These are phyloP conservation scores for Colletotrichum aenigma DNA, from an alignment of 2,329 filamentous ascomycete species.

Conservation along the genomic window DNA sequence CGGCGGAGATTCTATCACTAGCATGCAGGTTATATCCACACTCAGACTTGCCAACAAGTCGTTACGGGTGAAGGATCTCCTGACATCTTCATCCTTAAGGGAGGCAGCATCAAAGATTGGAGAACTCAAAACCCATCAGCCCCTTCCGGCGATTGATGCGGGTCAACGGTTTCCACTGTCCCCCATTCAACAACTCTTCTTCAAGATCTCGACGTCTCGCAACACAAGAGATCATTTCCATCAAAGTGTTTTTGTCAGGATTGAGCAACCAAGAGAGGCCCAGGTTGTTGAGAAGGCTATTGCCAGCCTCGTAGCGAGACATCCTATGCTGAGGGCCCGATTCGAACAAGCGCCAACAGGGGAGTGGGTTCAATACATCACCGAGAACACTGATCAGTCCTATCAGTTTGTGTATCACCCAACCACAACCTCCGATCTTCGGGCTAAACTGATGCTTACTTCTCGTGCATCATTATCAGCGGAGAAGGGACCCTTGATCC, in stretches of 20 bases:
- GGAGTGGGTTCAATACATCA: not conserved
- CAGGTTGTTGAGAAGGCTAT: not conserved
- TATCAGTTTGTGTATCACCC: not conserved
- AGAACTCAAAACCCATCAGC: not conserved
- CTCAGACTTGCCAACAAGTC: not conserved
- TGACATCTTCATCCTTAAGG: not conserved
- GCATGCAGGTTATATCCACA: not conserved
- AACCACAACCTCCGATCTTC: not conserved
- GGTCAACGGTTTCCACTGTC: not conserved
- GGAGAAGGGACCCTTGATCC: slow-evolving; percentile 21
- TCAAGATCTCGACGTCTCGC: not conserved
- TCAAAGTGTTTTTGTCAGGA: not conserved
- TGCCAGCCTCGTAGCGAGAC: not conserved
- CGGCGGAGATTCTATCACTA: slow-evolving; percentile 5
- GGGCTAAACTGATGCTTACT: not conserved
- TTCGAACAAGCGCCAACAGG: not conserved
- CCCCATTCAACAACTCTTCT: slow-evolving; percentile 4
- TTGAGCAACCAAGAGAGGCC: not conserved
- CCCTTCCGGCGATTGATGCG: not conserved
- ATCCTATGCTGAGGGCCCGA: slow-evolving; percentile 7
- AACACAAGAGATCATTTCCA: not conserved
- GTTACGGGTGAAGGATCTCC: not conserved
- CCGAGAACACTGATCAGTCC: not conserved
- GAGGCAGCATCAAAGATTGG: not conserved
- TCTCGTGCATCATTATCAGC: not conserved